These are phyloP conservation scores for Neurospora sp. DNA, from an alignment of 495 filamentous ascomycete species.

Conservation along the genomic window DNA sequence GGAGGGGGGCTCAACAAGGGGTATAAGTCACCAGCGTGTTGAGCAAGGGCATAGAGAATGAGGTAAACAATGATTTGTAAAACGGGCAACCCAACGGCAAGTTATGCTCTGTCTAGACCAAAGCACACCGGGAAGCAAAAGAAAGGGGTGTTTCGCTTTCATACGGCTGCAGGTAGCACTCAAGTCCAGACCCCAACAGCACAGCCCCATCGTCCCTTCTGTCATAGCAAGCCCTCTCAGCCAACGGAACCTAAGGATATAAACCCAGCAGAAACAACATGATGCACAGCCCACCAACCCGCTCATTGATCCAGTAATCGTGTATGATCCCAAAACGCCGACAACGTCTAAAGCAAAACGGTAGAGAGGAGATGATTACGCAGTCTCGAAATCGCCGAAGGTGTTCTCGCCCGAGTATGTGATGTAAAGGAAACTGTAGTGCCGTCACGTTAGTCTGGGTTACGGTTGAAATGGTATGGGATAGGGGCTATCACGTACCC, in stretches of 20 bases:
- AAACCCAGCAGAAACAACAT: constrained; percentile 6
- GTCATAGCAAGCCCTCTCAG: background rate
- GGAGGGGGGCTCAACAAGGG: background rate
- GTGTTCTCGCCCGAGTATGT: constrained; percentile 99
- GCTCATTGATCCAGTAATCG: constrained; percentile 3
- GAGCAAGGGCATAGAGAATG: background rate
- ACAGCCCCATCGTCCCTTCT: background rate
- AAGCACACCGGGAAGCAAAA: background rate
- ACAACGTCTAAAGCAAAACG: background rate
- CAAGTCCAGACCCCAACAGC: background rate
- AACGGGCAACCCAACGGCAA: background rate
- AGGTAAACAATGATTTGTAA: background rate
- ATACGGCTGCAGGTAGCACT: background rate
- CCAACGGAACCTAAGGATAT: background rate
- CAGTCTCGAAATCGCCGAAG: constrained; percentile 54
- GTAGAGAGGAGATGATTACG: constrained; percentile 8
- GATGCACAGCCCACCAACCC: constrained; percentile 6
- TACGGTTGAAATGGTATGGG: background rate
- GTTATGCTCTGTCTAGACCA: background rate
- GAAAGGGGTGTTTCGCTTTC: background rate
- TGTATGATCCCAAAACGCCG: constrained; percentile 5
- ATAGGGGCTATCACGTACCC: constrained; percentile 36
- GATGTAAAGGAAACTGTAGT: constrained; percentile 39
- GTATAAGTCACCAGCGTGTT: background rate
- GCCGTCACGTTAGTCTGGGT: constrained; percentile 8